Base-by-base conservation (phyloP, 192 early-diverging fungal species). In the Coemansia sp. region DNA sequence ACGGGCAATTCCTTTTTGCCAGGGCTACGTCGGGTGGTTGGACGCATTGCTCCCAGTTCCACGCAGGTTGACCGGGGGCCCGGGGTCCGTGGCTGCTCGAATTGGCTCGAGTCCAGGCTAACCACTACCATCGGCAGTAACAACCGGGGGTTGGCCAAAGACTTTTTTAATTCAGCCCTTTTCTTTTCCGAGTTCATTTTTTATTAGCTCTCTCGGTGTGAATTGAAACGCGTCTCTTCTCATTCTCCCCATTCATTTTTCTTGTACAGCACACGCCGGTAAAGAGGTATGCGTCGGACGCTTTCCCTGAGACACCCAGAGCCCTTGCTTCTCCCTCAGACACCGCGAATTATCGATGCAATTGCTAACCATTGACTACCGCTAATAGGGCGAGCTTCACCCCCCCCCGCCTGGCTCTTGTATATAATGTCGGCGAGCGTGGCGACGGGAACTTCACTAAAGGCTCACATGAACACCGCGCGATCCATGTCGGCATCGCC, bases 371-470 rank as follows among this genome's bases (percentile, higher is more conserved):
- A 39, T 39, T 17, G 17, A 17, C 38, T 7, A 39, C 7, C 8
- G 11, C 7, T 15, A 20, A 15, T 39, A 39, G 14, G 38, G 38
- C 17, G 38, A n/a, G n/a, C n/a, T n/a, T n/a, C n/a, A n/a, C n/a
- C n/a, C n/a, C n/a, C n/a, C n/a, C n/a, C n/a, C n/a, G n/a, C n/a
- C n/a, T n/a, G n/a, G n/a, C 31, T 39, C 40, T 39, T 45, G 28
- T 47, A 55, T 53, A 58, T 50, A 60, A 75, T 75, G 72, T 75
- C 72, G 43, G 61, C 72, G 25, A 75, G 72, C 36, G 66, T 75
- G 36, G 65, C 58, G 31, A 53, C 41, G 40, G 66, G 58, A 14
- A 34, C 45, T 22, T 60, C 65, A 41, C 26, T 75, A 44, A 64
- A 68, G 21, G 53, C 72, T 30, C 60, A 60, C 41, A 74, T 63